These are phyloP conservation scores for Fusarium nygamai DNA, from an alignment of 2,329 filamentous ascomycete species.

Conservation along the genomic window DNA sequence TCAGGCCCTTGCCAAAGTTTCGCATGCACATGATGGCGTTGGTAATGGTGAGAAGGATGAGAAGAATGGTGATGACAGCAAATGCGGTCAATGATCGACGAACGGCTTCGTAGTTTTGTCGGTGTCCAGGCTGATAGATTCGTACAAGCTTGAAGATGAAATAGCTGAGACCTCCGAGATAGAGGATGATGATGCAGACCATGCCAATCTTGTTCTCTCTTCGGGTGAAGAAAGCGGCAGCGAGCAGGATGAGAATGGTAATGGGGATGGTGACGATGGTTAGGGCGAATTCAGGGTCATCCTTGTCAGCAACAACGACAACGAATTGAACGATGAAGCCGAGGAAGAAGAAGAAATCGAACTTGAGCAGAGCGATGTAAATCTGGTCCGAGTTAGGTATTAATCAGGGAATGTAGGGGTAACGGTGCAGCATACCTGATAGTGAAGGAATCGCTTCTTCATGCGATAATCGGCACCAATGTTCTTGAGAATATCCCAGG, in stretches of 20 bases:
- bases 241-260: slow-evolving; percentile 87
- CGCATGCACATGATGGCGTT: slow-evolving; percentile 87
- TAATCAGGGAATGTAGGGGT: not conserved
- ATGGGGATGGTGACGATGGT: slow-evolving; percentile 91
- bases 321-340: slow-evolving; percentile 98
- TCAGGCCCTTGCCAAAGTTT: slow-evolving; percentile 92
- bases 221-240: slow-evolving; percentile 85
- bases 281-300: slow-evolving; percentile 80
- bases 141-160: slow-evolving; percentile 98
- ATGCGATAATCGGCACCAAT: slow-evolving; percentile 97
- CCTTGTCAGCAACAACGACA: slow-evolving; percentile 80
- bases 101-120: slow-evolving; percentile 76
- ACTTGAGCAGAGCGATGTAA: slow-evolving; percentile 97
- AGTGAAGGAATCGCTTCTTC: slow-evolving; percentile 95
- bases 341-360: slow-evolving; percentile 99
- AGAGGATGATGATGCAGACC: slow-evolving; percentile 80
- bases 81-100: slow-evolving; percentile 90
- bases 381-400: slow-evolving; percentile 65
- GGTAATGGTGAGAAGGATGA: slow-evolving; percentile 88
- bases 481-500: slow-evolving; percentile 99
- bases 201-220: slow-evolving; percentile 85
- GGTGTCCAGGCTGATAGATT: slow-evolving; percentile 79
- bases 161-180: slow-evolving; percentile 89
- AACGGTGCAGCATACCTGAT: slow-evolving; percentile 73
- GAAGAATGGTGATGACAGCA: slow-evolving; percentile 87